A percentile compares a stretch with the other conserved stretches of the same genome.
These are phyloP conservation scores for Penicillium vulpinum DNA, from an alignment of 2,329 filamentous ascomycete species.

Conservation along the genomic window DNA sequence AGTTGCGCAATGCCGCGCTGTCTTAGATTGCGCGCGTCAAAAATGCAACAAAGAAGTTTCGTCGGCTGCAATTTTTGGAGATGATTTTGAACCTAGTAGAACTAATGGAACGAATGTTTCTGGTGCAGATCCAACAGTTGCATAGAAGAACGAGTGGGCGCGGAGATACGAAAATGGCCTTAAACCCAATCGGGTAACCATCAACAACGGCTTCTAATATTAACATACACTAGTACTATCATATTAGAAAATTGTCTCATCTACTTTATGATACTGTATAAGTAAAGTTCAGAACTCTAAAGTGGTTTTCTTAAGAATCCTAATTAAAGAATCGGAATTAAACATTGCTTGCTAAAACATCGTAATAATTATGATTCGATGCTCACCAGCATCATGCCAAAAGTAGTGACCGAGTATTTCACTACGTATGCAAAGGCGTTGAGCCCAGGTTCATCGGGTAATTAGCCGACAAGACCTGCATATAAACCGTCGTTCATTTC, in stretches of 20 bases:
- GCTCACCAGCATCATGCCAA: not conserved
- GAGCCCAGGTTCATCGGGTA: not conserved
- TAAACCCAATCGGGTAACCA: constrained; percentile 24
- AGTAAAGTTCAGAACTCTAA: not conserved
- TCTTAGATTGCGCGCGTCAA: not conserved
- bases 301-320: not conserved
- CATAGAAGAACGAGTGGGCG: constrained; percentile 16
- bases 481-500: constrained; percentile 26
- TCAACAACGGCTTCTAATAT: constrained; percentile 16
- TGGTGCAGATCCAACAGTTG: not conserved
- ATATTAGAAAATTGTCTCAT: not conserved
- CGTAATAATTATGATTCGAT: not conserved
- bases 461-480: not conserved
- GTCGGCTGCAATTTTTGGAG: not conserved
- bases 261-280: not conserved
- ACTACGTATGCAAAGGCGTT: not conserved
- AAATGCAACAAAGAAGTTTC: not conserved
- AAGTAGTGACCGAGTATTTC: not conserved
- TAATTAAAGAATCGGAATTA: not conserved
- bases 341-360: not conserved
- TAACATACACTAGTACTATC: not conserved
- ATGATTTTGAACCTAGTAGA: too few species aligned
- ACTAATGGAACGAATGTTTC: not conserved
- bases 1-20: not conserved
- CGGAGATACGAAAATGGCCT: constrained; percentile 9